Base-by-base conservation (phyloP, 2,329 filamentous ascomycete species). In the Cercospora sojina region DNA sequence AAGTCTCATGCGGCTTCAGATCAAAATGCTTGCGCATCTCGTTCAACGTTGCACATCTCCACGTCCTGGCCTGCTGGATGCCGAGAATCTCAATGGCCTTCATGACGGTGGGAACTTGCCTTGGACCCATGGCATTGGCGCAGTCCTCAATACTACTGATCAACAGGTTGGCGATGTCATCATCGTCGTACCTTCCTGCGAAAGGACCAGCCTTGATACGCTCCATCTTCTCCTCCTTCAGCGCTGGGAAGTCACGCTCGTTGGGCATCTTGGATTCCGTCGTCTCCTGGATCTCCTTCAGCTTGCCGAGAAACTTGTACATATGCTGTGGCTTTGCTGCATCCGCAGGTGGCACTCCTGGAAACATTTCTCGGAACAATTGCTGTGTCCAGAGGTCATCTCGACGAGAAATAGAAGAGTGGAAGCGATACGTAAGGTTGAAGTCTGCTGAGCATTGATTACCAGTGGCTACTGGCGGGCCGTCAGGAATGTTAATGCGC, bases 1-100 rank as follows among this genome's bases (percentile, higher is more conserved):
- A 89, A 0, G 76, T 83, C 27, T 82, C 76, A 74, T 89, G 83
- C 20, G 80, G 81, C 74, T 85, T 82, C 43, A 90, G 80, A 1
- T 83, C 83, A 72, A 90, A 89, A 74, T 88, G 88, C 64, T 85
- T 81, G 7, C 88, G 82, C 77, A 90, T 88, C 74, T 90, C 87
- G 70, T 90, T 90, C 43, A 90, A 76, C 0, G 86, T 86, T 0
- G 83, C 85, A 10, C 88, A 77, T 62, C 87, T 83, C 87, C 87
- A 89, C 41, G 84, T 83, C 43, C 87, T 84, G 5, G 84, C 85
- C 70, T 89, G 87, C 18, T 83, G 80, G 59, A 89, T 89, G 8
- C 87, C 87, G 2, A 88, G 80, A 2, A 88, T 81, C 75, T 90
- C 88, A n/a, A 90, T 82, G 1, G 82, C 80, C 71, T 83, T 86